phyloP scores from a whole-genome alignment of 768 basidiomycete genomes.

The Suillus subaureus region DNA sequence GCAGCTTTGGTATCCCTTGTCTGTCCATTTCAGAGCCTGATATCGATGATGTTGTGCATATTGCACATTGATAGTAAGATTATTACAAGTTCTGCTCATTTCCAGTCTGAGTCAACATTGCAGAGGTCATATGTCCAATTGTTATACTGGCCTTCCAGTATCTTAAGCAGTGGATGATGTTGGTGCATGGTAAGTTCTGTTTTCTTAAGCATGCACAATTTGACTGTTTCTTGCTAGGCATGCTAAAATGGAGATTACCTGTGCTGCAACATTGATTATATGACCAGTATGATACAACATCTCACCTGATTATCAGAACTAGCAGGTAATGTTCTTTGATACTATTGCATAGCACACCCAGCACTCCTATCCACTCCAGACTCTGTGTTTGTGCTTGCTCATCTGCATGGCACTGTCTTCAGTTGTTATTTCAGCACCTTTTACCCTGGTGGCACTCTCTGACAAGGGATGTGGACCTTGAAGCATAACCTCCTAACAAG shows the following conservation, averaged over 20 bases:
- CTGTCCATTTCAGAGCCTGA: conserved; percentile 8
- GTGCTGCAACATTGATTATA: too few species aligned
- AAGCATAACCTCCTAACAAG: not conserved
- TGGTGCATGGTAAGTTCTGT: not conserved
- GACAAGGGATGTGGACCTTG: not conserved
- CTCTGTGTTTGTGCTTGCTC: not conserved
- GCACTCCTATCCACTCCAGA: not conserved
- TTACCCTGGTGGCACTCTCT: not conserved
- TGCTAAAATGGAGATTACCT: not conserved
- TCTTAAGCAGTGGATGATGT: not conserved
- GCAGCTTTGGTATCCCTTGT: conserved; percentile 5
- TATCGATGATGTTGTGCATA: not conserved
- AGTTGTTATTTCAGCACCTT: not conserved
- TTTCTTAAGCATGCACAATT: not conserved
- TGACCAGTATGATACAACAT: too few species aligned
- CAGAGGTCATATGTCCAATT: not conserved
- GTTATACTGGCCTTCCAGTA: not conserved
- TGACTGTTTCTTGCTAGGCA: too few species aligned
- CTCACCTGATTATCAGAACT: too few species aligned
- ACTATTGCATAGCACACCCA: not conserved
- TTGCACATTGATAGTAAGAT: not conserved
- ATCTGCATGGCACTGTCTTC: not conserved
- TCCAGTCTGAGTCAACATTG: not conserved
- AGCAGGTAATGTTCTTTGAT: not conserved
- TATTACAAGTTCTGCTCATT: not conserved